Conservation (phyloP, 2,329 filamentous ascomycete species). For the Botryotinia narcissicola region DNA sequence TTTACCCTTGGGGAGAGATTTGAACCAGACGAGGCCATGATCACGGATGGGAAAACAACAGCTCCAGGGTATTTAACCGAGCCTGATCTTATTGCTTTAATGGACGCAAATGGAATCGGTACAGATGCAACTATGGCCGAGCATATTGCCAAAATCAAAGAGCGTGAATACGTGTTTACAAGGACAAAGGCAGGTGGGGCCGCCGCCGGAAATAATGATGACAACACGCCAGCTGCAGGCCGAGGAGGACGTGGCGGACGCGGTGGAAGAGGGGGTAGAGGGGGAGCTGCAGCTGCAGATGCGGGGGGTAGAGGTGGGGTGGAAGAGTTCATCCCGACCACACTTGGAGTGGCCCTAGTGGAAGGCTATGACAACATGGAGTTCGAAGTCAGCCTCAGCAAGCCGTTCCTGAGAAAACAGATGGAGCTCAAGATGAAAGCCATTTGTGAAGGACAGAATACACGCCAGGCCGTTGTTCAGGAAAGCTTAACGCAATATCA, state of each 20-base stretch:
- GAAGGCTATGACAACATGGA: conserved; percentile 94
- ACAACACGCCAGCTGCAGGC: conserved; percentile 41
- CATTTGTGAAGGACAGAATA: conserved; percentile 84
- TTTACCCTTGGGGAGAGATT: conserved; percentile 80
- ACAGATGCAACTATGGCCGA: conserved; percentile 99
- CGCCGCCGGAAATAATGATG: conserved; percentile 31
- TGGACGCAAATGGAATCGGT: conserved; percentile 98
- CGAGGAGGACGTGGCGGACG: conserved; percentile 41
- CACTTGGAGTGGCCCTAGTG: conserved; percentile 85
- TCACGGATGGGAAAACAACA: conserved; percentile 86
- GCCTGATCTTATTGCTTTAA: conserved; percentile 89
- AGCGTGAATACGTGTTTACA: conserved; percentile 79
- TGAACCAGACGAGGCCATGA: conserved; percentile 81
- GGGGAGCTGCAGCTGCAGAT: conserved; percentile 41
- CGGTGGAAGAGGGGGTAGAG: conserved; percentile 45
- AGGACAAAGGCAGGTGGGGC: conserved; percentile 46
- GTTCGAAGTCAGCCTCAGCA: conserved; percentile 87
- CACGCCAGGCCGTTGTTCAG: conserved; percentile 70
- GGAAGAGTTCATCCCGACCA: conserved; percentile 89
- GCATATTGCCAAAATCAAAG: conserved; percentile 93
- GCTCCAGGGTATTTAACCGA: conserved; percentile 88
- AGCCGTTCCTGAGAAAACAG: conserved; percentile 94
- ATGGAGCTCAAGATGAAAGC: conserved; percentile 98
- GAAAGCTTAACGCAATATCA: conserved; percentile 86
- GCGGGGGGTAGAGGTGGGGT: conserved; percentile 50